phyloP scores from a whole-genome alignment of 2,329 filamentous ascomycete genomes.

The Basipetospora chlamydospora region DNA sequence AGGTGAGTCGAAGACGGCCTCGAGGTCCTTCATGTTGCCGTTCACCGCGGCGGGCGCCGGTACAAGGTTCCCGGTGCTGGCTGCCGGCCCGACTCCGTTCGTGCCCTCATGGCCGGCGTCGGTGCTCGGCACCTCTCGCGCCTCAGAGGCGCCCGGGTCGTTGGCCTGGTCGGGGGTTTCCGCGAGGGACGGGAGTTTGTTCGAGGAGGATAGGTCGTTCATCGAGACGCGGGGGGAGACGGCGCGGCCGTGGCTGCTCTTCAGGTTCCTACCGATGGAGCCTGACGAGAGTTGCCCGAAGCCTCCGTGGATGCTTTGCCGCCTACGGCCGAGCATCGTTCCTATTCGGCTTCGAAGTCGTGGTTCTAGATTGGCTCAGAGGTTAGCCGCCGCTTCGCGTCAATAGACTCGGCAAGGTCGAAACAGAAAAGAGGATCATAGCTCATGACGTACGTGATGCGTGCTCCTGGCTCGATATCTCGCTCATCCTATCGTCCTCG shows the following conservation, averaged over 20 bases:
- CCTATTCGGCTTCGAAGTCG: conserved; percentile 39
- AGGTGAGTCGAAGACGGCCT: conserved; percentile 36
- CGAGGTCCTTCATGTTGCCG: conserved; percentile 30
- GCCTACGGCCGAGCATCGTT: conserved; percentile 51
- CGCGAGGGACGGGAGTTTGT: conserved; percentile 37
- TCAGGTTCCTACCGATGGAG: conserved; percentile 46
- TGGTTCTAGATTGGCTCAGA: not conserved
- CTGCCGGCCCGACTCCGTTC: conserved; percentile 22
- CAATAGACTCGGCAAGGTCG: not conserved
- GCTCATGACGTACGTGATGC: conserved; percentile 13
- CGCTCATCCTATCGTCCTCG: conserved; percentile 24
- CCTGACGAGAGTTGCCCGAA: conserved; percentile 38
- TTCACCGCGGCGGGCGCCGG: conserved; percentile 23
- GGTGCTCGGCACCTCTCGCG: not conserved
- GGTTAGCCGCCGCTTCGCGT: not conserved
- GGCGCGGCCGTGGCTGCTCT: conserved; percentile 45
- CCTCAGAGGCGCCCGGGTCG: not conserved
- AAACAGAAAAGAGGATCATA: not conserved
- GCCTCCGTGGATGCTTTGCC: conserved; percentile 51
- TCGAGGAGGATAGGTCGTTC: conserved; percentile 40
- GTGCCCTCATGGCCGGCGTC: conserved; percentile 25
- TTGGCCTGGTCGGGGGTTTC: conserved; percentile 33
- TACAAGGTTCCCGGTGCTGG: not conserved
- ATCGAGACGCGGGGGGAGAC: conserved; percentile 45
- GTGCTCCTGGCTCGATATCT: conserved; percentile 20